Evolutionary conservation across 306 rosid genomes (phyloP), one percentile per base, ranked within the genome.

Genomic region (Delonix regia): DNA sequence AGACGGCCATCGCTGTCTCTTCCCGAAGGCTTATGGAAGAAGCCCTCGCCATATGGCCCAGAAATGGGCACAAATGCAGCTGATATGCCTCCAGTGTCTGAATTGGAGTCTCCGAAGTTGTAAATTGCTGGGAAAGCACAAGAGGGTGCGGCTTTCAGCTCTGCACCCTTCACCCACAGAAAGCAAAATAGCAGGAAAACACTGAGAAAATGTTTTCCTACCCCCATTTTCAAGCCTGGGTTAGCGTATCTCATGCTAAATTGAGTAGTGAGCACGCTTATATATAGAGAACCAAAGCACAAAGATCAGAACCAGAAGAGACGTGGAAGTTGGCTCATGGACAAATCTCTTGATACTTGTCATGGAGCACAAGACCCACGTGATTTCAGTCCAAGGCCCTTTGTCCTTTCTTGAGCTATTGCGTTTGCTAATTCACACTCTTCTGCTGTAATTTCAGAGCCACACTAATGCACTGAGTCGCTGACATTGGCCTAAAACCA

Each of bases 101-200:
- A 94, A 63, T 94, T 94, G 1, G 98, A 94, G 87, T 94, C 98
- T 0, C 98, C 98, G 52, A 92, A 94, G 88, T 94, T 94, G 92
- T 92, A 94, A 55, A 94, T 77, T 36, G 97, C 98, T 15, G 98
- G 94, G 60, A 92, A 94, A 47, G 69, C 60, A 75, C 98, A 94
- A 53, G 85, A 21, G 15, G 83, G 73, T 76, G 84, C 71, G 69
- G 64, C 80, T 69, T 67, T 76, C 25, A 61, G 63, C 27, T 56
- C 80, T 13, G 45, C 78, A 38, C 76, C 68, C 38, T 75, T 76
- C 75, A 45, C 87, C 16, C 75, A 75, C 12, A 76, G 39, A 41
- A 76, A 70, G 64, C 77, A 84, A 4, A 71, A 83, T 19, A 81
- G 76, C 33, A 88, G 76, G 19, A 87, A 55, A 68, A 73, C 75